Evolutionary conservation across 2,329 filamentous ascomycete species (phyloP).

Genomic region (Phialocephala subalpina): DNA sequence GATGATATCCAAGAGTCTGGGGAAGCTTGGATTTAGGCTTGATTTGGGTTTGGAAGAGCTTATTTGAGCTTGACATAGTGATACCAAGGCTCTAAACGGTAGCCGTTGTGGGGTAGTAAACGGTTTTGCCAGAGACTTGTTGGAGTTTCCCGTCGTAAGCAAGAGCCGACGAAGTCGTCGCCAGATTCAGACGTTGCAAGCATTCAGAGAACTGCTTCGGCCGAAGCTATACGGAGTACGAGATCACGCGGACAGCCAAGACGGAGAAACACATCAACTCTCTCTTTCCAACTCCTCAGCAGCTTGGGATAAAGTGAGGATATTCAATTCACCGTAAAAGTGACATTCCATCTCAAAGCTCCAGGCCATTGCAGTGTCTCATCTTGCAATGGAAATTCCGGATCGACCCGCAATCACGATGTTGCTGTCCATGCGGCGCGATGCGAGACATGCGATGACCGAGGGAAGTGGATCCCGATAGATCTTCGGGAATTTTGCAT

Average conservation of each 20-base stretch:
- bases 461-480: conserved; percentile 6
- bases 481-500: background rate
- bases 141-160: too few species aligned
- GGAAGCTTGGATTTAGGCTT: background rate
- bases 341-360: background rate
- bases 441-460: background rate
- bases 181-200: background rate
- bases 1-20: background rate
- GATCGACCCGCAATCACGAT: background rate
- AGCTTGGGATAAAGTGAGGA: background rate
- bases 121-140: too few species aligned
- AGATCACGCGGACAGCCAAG: background rate
- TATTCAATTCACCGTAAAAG: background rate
- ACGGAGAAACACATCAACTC: background rate
- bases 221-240: background rate
- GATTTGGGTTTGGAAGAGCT: background rate
- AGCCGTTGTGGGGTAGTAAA: too few species aligned
- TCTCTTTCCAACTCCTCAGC: too few species aligned
- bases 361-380: background rate
- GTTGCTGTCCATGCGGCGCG: background rate
- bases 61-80: background rate
- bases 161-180: too few species aligned
- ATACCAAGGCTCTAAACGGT: background rate
- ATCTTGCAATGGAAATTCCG: too few species aligned
- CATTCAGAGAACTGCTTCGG: background rate